Evolutionary conservation across 176 grass and related monocot genomes (phyloP), one percentile per base, ranked within the genome.

Genomic region (Leersia perrieri): DNA sequence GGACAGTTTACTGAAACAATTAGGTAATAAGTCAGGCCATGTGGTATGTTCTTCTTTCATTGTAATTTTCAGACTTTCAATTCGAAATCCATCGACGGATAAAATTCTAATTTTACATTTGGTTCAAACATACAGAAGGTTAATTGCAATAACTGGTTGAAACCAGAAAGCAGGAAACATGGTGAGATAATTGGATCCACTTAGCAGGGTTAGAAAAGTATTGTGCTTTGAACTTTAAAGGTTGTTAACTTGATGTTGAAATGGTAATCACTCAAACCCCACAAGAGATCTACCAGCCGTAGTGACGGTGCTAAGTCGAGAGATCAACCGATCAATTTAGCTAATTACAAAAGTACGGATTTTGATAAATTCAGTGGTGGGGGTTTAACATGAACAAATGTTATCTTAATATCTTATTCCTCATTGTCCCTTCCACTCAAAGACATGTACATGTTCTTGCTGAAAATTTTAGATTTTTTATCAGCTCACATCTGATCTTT

Each of bases 391-490:
- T 51, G 10, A 32, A 23, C 32, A 83, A 75, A 39, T 82, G 41
- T 66, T 81, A 81, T 76, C 77, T 60, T 81, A 71, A 70, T 77
- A 88, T 88, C 58, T 76, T 88, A 80, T 90, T 93, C 89, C 82
- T 85, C 75, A 45, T 62, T 77, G 84, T 86, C 81, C 84, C 94
- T 97, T 94, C 82, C 91, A 97, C 94, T 94, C 89, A 92, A 92
- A 94, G 89, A 82, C 87, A 94, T 90, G 91, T 84, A 87, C 82
- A 90, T 94, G 84, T 86, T 91, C 91, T 72, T 38, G 74, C 68
- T 26, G 65, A 26, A 66, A 60, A 78, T 33, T 70, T 70, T 55
- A 70, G n/a, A 87, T 89, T 1, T 58, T 61, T 61, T 68, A 74
- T 82, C 80, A 74, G 42, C 74, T 69, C 58, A 11, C 65, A 85